Evolutionary conservation across 495 filamentous ascomycete genomes (phyloP).

Genomic region (Halenospora varia): DNA sequence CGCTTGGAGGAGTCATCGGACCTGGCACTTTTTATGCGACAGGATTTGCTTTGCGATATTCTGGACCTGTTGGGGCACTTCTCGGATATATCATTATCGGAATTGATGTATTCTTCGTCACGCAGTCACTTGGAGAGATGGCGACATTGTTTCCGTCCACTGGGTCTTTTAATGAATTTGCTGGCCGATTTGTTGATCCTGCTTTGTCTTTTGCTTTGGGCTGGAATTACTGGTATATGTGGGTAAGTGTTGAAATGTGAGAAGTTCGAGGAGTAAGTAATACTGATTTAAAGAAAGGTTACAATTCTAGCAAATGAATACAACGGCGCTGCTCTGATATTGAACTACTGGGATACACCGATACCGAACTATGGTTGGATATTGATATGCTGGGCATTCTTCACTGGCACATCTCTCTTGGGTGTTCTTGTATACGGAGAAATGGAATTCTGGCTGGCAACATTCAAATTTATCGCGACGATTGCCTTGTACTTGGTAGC

Average conservation of each 20-base stretch:
- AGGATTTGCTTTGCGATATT: constrained; percentile 52
- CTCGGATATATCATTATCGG: constrained; percentile 64
- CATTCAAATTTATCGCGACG: constrained; percentile 66
- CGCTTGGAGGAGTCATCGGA: constrained; percentile 8
- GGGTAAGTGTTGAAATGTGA: constrained; percentile 4
- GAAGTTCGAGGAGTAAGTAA: too few relatives aligned
- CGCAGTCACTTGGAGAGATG: constrained; percentile 56
- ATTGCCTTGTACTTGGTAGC: constrained; percentile 41
- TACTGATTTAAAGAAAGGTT: too few relatives aligned
- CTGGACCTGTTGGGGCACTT: constrained; percentile 60
- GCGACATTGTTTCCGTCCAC: constrained; percentile 66
- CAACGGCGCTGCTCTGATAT: constrained; percentile 58
- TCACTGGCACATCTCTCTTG: constrained; percentile 59
- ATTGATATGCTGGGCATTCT: constrained; percentile 64
- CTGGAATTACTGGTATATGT: constrained; percentile 49
- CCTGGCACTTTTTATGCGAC: constrained; percentile 4
- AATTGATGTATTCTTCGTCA: constrained; percentile 9
- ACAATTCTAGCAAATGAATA: constrained; percentile 16
- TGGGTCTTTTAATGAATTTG: constrained; percentile 68
- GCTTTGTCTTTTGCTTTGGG: constrained; percentile 72
- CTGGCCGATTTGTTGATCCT: constrained; percentile 65
- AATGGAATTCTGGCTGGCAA: constrained; percentile 53
- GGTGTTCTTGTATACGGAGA: constrained; percentile 64
- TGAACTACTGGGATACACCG: constrained; percentile 61
- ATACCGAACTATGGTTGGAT: constrained; percentile 58